Evolutionary conservation across 495 filamentous ascomycete species (phyloP), one percentile per base, ranked within the genome.

Genomic region (Daldinia childiae): DNA sequence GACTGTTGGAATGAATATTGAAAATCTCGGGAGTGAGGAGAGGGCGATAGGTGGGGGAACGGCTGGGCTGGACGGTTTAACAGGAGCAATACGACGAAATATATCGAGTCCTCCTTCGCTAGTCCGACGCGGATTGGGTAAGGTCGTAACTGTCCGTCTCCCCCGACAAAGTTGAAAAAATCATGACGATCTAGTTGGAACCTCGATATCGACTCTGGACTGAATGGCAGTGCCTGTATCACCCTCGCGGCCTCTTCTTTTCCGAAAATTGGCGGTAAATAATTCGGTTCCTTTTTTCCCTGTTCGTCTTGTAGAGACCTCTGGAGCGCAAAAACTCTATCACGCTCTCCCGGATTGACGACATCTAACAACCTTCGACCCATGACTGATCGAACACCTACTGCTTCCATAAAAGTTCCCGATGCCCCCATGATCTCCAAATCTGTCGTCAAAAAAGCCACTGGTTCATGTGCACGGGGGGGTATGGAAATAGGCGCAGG

Each of bases 391-490:
- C 66, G 76, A 57, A 79, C 79, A 4, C 82, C 84, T 34, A 89
- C 74, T 50, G 84, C 79, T 21, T 87, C 85, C 12, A 78, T 73
- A 41, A 90, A 88, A 21, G 80, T 80, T 45, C 73, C 78, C 2
- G 85, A 88, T 12, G 81, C 83, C 66, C 85, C 87, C n/a, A 79
- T 78, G 39, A 90, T 79, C 66, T 87, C 83, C 62, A 89, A 76
- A 43, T 86, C 84, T 66, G 82, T 82, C 41, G 81, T 89, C 51
- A 89, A 69, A 69, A 84, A 89, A 7, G 88, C 88, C 26, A 84
- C 85, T 14, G 84, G 80, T 58, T 82, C 80, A 9, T 78, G 77
- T 21, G 74, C 50, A 48, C 80, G 71, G 30, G 80, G 43, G 29
- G 83, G 61, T 76, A 85, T 79, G 68, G 80, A 82, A 41, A 85